Evolutionary conservation across 2,329 filamentous ascomycete genomes (phyloP).

Genomic region (Daldinia sp.): DNA sequence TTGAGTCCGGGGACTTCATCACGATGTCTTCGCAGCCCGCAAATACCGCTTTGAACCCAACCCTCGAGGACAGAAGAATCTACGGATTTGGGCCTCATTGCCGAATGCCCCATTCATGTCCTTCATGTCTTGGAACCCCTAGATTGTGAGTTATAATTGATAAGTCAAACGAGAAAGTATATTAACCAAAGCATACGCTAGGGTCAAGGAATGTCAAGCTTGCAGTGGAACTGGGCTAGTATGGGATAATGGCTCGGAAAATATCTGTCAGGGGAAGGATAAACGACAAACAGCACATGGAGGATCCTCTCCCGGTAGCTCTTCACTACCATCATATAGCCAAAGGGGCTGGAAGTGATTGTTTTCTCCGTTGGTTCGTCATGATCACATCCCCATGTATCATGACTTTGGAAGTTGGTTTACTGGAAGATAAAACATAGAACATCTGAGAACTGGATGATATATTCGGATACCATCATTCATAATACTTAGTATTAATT

Average conservation of each 20-base stretch:
- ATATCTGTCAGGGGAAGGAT: conserved; percentile 26
- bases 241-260: conserved; percentile 29
- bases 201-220: conserved; percentile 31
- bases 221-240: conserved; percentile 36
- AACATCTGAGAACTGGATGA: neutral
- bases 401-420: neutral
- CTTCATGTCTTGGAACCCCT: conserved; percentile 34
- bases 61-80: conserved; percentile 31
- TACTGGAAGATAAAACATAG: neutral
- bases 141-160: conserved; percentile 22
- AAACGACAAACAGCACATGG: conserved; percentile 23
- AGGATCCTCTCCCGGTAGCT: conserved; percentile 30
- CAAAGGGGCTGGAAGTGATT: conserved; percentile 16
- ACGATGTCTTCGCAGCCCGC: conserved; percentile 32
- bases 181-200: conserved; percentile 9
- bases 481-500: too few relatives aligned
- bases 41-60: conserved; percentile 12
- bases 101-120: conserved; percentile 36
- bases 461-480: too few relatives aligned
- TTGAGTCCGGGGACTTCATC: neutral
- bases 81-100: conserved; percentile 34
- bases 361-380: neutral
- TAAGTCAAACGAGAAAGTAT: neutral
- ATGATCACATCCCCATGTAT: neutral
- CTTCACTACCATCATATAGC: conserved; percentile 33